These are phyloP conservation scores for Hylodesmum podocarpum DNA, from an alignment of 306 rosid genomes.

Conservation along the genomic window DNA sequence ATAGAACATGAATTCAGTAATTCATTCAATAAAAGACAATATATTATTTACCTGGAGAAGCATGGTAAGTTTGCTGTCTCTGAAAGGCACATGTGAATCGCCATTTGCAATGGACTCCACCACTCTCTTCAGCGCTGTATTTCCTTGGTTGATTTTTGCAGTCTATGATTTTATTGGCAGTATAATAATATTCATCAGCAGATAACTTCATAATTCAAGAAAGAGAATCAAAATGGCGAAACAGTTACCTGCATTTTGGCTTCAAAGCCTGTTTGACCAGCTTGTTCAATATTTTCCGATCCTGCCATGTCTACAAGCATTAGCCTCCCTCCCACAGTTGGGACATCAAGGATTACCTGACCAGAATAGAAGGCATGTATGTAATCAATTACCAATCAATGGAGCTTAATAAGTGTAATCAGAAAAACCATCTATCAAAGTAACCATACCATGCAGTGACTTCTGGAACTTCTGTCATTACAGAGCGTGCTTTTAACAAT, in stretches of 20 bases:
- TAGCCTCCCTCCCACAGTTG: slow-evolving; percentile 91
- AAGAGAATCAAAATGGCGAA: not conserved
- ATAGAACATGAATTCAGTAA: not conserved
- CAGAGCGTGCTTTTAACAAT: slow-evolving; percentile 96
- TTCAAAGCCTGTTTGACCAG: slow-evolving; percentile 96
- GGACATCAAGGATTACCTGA: slow-evolving; percentile 93
- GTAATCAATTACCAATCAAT: not conserved
- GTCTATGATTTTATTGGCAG: slow-evolving; percentile 54
- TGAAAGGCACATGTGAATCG: slow-evolving; percentile 96
- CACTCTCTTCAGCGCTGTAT: slow-evolving; percentile 88
- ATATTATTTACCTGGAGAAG: slow-evolving; percentile 79
- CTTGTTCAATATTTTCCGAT: slow-evolving; percentile 97
- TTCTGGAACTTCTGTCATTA: slow-evolving; percentile 94
- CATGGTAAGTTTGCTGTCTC: slow-evolving; percentile 99
- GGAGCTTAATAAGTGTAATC: not conserved
- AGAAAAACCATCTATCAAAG: slow-evolving; percentile 1
- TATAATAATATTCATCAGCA: slow-evolving; percentile 25
- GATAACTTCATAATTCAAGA: not conserved
- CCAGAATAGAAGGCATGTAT: slow-evolving; percentile 21
- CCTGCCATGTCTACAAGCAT: slow-evolving; percentile 99
- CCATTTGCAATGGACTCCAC: slow-evolving; percentile 99
- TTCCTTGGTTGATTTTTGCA: slow-evolving; percentile 96
- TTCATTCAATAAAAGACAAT: not conserved
- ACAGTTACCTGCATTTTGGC: slow-evolving; percentile 95
- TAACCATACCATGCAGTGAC: slow-evolving; percentile 91